Evolutionary conservation across 2,329 filamentous ascomycete genomes (phyloP), one percentile per base, ranked within the genome.

Genomic region (Cladosporium sphaerospermum): DNA sequence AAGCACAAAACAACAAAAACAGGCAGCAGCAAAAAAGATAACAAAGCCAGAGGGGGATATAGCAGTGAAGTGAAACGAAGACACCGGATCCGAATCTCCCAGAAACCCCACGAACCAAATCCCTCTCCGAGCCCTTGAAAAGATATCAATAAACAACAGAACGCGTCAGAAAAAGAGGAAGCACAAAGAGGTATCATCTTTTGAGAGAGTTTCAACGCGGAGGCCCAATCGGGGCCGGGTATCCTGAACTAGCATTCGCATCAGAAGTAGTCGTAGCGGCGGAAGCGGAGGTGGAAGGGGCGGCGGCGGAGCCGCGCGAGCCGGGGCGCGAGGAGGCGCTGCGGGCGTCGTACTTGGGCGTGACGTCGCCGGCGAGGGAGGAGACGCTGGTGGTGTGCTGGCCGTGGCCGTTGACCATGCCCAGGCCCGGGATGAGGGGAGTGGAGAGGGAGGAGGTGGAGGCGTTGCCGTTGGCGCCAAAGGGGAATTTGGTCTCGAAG

Each of bases 401-500:
- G 40, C 52, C 52, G 41, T 54, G 44, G 45, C 52, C 55, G 44
- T 60, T 58, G 48, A 63, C 56, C 64, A 68, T 66, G 56, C 68
- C 68, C 37, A 69, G 64, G 55, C 68, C 68, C 54, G 67, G 67
- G 60, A 70, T 68, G 61, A 68, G 61, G 28, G 67, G 67, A 45
- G 66, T 65, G 58, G 63, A 69, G 48, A 69, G 62, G 53, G 68
- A 70, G 58, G 61, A 66, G 57, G 67, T 67, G 51, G 67, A 69
- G 34, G 65, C 66, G 52, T 70, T 70, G 55, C 67, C 66, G 56
- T 67, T 65, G 60, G 68, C 70, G 69, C 79, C 78, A 71, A 83
- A 83, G 67, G 81, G 79, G 72, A 83, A 83, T 71, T 83, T 83
- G 63, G 74, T 88, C 65, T 76, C 71, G 78, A 86, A 77, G 58